Evolutionary conservation across 2,329 filamentous ascomycete genomes (phyloP).

Genomic region (Rhinocladiella similis): DNA sequence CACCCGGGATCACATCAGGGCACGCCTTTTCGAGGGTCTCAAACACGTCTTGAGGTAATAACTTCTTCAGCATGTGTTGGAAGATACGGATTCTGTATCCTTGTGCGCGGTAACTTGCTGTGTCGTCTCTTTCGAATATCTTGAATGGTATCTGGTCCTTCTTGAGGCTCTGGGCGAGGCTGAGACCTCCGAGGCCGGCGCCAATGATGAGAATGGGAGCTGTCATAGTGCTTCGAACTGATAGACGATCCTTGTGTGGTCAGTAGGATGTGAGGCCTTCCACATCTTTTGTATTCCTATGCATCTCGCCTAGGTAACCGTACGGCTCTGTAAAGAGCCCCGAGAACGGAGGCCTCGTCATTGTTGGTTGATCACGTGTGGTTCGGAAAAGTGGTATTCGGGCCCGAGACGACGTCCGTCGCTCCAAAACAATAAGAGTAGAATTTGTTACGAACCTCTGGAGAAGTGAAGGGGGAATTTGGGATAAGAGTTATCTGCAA

Average conservation of each 20-base stretch:
- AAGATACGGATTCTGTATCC: conserved; percentile 38
- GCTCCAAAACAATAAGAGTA: too few species aligned
- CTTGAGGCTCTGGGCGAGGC: conserved; percentile 36
- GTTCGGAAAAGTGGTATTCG: too few species aligned
- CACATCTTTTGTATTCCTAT: too few species aligned
- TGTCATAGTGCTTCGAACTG: not conserved
- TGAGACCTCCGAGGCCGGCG: conserved; percentile 37
- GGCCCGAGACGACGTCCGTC: too few species aligned
- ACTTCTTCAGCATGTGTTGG: not conserved
- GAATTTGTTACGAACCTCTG: too few species aligned
- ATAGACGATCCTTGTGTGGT: not conserved
- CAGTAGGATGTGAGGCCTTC: too few species aligned
- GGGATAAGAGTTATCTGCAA: too few species aligned
- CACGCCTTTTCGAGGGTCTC: not conserved
- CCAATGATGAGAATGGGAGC: conserved; percentile 36
- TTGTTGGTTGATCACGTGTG: too few species aligned
- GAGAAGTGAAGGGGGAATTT: too few species aligned
- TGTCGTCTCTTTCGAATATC: conserved; percentile 36
- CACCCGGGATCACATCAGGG: not conserved
- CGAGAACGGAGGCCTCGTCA: too few species aligned
- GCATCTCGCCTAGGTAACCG: too few species aligned
- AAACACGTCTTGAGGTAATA: not conserved
- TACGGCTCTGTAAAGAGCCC: too few species aligned
- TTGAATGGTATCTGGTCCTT: conserved; percentile 35
- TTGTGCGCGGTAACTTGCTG: conserved; percentile 33